phyloP scores from a whole-genome alignment of 2,329 filamentous ascomycete species.

The Hypoxylon sp. region DNA sequence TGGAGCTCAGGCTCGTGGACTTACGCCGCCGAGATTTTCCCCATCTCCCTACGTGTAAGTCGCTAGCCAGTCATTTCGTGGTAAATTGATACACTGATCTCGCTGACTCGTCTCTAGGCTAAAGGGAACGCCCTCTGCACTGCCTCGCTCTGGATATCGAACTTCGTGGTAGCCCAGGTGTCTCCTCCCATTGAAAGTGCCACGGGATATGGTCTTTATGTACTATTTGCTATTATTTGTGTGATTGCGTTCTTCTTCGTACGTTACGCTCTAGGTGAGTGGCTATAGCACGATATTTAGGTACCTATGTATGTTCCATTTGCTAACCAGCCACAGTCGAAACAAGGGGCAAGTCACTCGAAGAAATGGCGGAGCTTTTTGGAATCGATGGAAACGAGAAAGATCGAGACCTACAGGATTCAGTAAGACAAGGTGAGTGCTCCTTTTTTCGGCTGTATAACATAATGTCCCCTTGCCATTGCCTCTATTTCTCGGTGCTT shows the following conservation, averaged over 20 bases:
- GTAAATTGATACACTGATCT: background rate
- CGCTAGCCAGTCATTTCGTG: background rate
- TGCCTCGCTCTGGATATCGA: constrained; percentile 51
- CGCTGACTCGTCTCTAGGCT: constrained; percentile 39
- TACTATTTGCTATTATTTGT: constrained; percentile 47
- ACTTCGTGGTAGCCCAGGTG: constrained; percentile 46
- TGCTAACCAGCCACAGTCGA: constrained; percentile 36
- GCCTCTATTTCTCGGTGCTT: background rate
- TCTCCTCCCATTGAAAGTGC: constrained; percentile 47
- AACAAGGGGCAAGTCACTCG: constrained; percentile 43
- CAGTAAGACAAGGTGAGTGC: constrained; percentile 38
- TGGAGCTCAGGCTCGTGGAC: constrained; percentile 51
- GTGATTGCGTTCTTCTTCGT: constrained; percentile 49
- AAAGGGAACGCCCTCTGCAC: constrained; percentile 51
- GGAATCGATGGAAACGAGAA: constrained; percentile 41
- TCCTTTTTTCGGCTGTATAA: background rate
- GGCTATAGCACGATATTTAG: background rate
- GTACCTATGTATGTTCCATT: background rate
- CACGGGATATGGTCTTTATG: constrained; percentile 48
- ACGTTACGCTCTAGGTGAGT: constrained; percentile 45
- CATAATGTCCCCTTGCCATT: background rate
- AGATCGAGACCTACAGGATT: constrained; percentile 24
- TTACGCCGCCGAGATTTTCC: constrained; percentile 52
- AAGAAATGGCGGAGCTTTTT: constrained; percentile 49
- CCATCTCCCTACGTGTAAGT: constrained; percentile 48